Evolutionary conservation across 495 filamentous ascomycete species (phyloP).

Genomic region (Apodospora peruviana): DNA sequence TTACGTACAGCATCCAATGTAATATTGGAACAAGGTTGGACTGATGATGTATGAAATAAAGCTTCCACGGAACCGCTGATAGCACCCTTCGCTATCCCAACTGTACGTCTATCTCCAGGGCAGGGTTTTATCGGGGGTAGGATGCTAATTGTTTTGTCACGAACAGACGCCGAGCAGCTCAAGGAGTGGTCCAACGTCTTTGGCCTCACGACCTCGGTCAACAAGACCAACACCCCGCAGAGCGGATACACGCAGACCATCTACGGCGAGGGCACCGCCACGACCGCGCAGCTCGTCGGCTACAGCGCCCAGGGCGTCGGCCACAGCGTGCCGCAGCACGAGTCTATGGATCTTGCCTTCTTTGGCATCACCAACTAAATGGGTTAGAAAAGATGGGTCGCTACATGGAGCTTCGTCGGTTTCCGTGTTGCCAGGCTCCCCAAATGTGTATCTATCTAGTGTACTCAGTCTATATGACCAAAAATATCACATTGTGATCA

Average conservation of each 20-base stretch:
- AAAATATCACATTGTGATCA: no score
- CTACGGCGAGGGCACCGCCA: constrained; percentile 44
- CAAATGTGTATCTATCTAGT: no score
- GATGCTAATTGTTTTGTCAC: neutral
- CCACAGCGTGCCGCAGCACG: constrained; percentile 43
- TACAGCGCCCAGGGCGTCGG: constrained; percentile 43
- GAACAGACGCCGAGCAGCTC: constrained; percentile 17
- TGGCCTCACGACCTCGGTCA: constrained; percentile 30
- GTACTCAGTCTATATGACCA: no score
- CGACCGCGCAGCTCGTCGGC: constrained; percentile 39
- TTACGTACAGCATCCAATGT: neutral
- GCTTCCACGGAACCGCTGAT: constrained; percentile 41
- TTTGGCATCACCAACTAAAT: constrained; percentile 29
- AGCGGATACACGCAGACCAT: constrained; percentile 49
- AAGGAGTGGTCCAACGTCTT: constrained; percentile 34
- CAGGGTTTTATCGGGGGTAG: no score
- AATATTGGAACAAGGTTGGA: neutral
- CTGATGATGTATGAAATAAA: constrained; percentile 12
- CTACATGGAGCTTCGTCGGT: no score
- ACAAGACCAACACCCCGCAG: constrained; percentile 36
- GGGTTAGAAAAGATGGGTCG: neutral
- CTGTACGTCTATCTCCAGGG: constrained; percentile 22
- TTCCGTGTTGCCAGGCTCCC: no score
- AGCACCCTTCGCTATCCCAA: constrained; percentile 37
- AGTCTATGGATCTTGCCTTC: constrained; percentile 40